A percentile compares a stretch with the other conserved stretches of the same genome.
These are phyloP conservation scores for Hansfordia pulvinata DNA, from an alignment of 2,329 filamentous ascomycete genomes.

Conservation along the genomic window DNA sequence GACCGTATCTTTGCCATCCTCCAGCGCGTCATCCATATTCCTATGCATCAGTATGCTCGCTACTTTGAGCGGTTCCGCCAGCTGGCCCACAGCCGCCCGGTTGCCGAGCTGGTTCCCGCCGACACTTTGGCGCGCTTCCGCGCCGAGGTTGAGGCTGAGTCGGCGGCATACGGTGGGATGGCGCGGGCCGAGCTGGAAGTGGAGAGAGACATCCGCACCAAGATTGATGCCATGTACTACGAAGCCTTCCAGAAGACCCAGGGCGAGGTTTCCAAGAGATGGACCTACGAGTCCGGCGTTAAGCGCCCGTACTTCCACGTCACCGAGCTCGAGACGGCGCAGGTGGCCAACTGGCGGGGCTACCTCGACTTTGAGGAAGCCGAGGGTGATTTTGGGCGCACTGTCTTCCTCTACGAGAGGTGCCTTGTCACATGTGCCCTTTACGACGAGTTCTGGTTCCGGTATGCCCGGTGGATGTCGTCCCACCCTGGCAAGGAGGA, in stretches of 20 bases:
- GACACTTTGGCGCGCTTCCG: conserved; percentile 57
- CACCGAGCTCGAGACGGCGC: conserved; percentile 74
- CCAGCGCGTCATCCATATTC: conserved; percentile 71
- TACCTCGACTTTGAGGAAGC: conserved; percentile 93
- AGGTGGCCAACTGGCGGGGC: conserved; percentile 85
- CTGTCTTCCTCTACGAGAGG: conserved; percentile 80
- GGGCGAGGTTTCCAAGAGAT: conserved; percentile 78
- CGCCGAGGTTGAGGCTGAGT: conserved; percentile 57
- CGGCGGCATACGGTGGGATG: conserved; percentile 31
- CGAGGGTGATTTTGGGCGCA: conserved; percentile 63
- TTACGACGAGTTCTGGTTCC: conserved; percentile 96
- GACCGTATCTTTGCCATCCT: conserved; percentile 80
- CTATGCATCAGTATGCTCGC: conserved; percentile 88
- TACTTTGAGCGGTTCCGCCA: conserved; percentile 88
- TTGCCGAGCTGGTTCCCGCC: conserved; percentile 57
- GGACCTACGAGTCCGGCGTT: conserved; percentile 89
- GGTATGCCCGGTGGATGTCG: conserved; percentile 92
- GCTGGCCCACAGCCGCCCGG: conserved; percentile 57
- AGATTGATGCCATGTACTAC: conserved; percentile 69
- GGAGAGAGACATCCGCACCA: conserved; percentile 68
- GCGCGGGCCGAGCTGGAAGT: conserved; percentile 62
- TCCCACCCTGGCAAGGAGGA: conserved; percentile 70
- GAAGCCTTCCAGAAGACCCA: conserved; percentile 73
- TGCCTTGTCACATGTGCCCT: conserved; percentile 86
- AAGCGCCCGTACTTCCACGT: conserved; percentile 97